These are phyloP conservation scores for Amoeboradix gromovi DNA, from an alignment of 371 early-diverging fungal species.

Conservation along the genomic window DNA sequence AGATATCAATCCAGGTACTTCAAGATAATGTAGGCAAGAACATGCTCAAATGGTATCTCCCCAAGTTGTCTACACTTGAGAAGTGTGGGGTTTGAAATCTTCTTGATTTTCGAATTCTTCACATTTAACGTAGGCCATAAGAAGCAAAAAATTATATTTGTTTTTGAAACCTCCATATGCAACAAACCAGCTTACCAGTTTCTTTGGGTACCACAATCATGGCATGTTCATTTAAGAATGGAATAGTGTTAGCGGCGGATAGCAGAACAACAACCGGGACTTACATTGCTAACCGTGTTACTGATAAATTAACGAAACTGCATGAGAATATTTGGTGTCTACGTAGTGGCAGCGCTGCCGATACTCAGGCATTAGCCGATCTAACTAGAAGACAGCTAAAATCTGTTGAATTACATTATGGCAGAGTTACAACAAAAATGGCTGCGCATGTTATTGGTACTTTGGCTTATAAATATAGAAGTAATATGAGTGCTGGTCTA, in stretches of 20 bases:
- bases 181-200: neutral
- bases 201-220: slow-evolving; percentile 65
- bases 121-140: too few relatives aligned
- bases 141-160: too few relatives aligned
- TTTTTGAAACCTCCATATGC: too few relatives aligned
- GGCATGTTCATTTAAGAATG: slow-evolving; percentile 78
- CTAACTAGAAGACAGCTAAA: slow-evolving; percentile 11
- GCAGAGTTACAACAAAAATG: slow-evolving; percentile 45
- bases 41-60: too few relatives aligned
- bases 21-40: too few relatives aligned
- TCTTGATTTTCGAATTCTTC: too few relatives aligned
- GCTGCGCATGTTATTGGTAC: slow-evolving; percentile 81
- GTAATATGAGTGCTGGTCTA: slow-evolving; percentile 68
- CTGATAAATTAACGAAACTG: slow-evolving; percentile 92
- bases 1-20: too few relatives aligned
- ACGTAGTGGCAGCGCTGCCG: slow-evolving; percentile 91
- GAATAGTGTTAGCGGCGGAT: slow-evolving; percentile 95
- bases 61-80: too few relatives aligned
- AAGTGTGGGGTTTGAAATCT: too few relatives aligned
- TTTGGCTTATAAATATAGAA: slow-evolving; percentile 81
- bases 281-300: slow-evolving; percentile 70
- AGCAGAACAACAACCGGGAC: slow-evolving; percentile 74
- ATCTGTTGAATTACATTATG: slow-evolving; percentile 25
- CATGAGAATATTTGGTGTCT: slow-evolving; percentile 92
- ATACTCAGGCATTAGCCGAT: slow-evolving; percentile 93